phyloP scores from a whole-genome alignment of 192 early-diverging fungal genomes.

The Rhizophlyctis rosea region DNA sequence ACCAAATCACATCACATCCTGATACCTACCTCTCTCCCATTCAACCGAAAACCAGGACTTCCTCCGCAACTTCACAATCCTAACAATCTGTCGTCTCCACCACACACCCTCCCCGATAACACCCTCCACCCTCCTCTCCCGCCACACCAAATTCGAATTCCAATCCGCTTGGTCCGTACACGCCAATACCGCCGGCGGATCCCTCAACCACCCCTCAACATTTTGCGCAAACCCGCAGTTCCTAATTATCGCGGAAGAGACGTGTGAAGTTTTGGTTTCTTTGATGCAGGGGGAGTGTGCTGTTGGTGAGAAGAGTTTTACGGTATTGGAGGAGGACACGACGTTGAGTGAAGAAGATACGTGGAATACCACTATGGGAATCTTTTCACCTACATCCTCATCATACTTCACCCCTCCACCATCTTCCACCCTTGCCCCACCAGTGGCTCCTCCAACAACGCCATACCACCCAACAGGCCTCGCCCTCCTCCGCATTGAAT shows the following conservation, averaged over 20 bases:
- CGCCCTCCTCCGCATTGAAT: too few species aligned
- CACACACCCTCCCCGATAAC: conserved; percentile 2
- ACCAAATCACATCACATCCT: too few species aligned
- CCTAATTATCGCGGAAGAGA: conserved; percentile 13
- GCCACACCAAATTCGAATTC: conserved; percentile 36
- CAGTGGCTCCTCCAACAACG: too few species aligned
- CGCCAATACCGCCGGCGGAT: conserved; percentile 37
- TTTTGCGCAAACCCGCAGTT: conserved; percentile 47
- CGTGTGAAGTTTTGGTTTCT: conserved; percentile 28
- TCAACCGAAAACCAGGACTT: conserved; percentile 45
- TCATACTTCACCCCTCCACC: too few species aligned
- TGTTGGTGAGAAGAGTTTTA: too few species aligned
- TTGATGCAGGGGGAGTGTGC: conserved; percentile 40
- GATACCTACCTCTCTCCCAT: too few species aligned
- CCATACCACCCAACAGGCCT: too few species aligned
- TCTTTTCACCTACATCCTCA: too few species aligned
- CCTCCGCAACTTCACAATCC: conserved; percentile 32
- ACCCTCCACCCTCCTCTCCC: conserved; percentile 7
- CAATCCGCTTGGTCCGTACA: conserved; percentile 37
- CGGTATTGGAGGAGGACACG: too few species aligned
- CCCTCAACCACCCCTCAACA: conserved; percentile 34
- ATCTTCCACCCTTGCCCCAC: too few species aligned
- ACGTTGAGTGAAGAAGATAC: too few species aligned
- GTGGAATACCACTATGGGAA: too few species aligned
- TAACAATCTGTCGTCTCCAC: conserved; percentile 43